Base-by-base conservation (phyloP, 2,329 filamentous ascomycete species). In the Pestalotiopsis sp. region DNA sequence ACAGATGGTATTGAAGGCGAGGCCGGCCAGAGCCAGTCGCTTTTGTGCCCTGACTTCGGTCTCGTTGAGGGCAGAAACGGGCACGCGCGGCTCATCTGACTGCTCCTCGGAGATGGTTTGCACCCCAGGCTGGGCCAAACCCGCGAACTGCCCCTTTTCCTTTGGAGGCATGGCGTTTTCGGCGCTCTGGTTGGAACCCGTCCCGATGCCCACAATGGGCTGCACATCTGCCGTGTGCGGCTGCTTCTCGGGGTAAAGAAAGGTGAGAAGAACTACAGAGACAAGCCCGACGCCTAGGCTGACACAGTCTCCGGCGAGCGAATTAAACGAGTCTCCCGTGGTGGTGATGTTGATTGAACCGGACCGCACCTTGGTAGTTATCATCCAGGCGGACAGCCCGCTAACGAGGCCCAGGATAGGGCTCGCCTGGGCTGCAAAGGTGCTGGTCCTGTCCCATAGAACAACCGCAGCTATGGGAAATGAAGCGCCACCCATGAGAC, bases 21-120 rank as follows among this genome's bases (percentile, higher is more conserved):
- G 75, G 41, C 77, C 77, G 0, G 78, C 78, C 64, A 78, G 77
- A 41, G 75, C 76, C 5, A 80, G 80, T 4, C 77, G 72, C 4
- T 74, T 72, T 0, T 79, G 78, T 58, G 83, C 79, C 77, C 84
- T 81, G 1, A 81, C 82, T 68, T 80, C 77, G n/a, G 80, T n/a
- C 52, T 66, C 23, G 31, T 56, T 58, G 9, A 23, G 12, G 7
- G 64, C 56, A 27, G 56, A 58, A 23, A 58, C 20, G 5, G 56
- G 56, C n/a, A 58, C 56, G 11, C 20, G 12, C 12, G 56, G 56
- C 13, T 58, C 56, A 5, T 14, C 20, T 13, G n/a, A 23, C 20
- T 58, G 17, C 56, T 58, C 56, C 20, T 23, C 25, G 20, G 2
- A 2, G 20, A 4, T 58, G 56, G n/a, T 1, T 25, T 13, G 20